These are phyloP conservation scores for Amorphotheca resinae DNA, from an alignment of 495 filamentous ascomycete species.

Conservation along the genomic window DNA sequence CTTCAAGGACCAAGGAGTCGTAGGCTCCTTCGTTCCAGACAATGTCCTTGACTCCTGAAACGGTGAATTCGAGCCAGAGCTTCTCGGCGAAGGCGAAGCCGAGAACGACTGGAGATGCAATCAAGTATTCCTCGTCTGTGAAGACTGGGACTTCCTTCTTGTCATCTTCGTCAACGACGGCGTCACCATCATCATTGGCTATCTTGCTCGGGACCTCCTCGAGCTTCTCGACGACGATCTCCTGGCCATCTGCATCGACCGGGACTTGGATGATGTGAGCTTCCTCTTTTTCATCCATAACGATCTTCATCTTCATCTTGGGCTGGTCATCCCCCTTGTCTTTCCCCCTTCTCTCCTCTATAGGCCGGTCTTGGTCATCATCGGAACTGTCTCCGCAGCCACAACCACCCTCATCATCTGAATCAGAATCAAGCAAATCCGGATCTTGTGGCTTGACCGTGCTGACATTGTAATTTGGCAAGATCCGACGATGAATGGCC, in stretches of 20 bases:
- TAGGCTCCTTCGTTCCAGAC: constrained; percentile 76
- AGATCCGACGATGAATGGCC: constrained; percentile 71
- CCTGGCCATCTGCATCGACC: constrained; percentile 47
- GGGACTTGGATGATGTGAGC: constrained; percentile 47
- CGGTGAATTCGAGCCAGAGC: constrained; percentile 81
- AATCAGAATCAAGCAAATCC: constrained; percentile 51
- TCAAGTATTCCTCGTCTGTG: constrained; percentile 74
- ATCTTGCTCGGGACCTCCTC: constrained; percentile 36
- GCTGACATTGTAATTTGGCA: constrained; percentile 79
- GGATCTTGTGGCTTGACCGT: constrained; percentile 65
- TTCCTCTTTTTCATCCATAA: constrained; percentile 50
- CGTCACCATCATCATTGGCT: constrained; percentile 22
- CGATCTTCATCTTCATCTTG: constrained; percentile 50
- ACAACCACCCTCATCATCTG: constrained; percentile 38
- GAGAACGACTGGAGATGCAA: constrained; percentile 83
- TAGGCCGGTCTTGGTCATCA: constrained; percentile 4
- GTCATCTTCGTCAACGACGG: constrained; percentile 18
- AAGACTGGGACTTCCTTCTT: constrained; percentile 41
- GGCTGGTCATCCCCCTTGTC: constrained; percentile 40
- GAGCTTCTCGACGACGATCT: constrained; percentile 53
- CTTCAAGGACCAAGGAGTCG: constrained; percentile 60
- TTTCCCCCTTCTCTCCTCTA: constrained; percentile 14
- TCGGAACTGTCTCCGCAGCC: constrained; percentile 27
- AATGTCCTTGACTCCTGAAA: constrained; percentile 73
- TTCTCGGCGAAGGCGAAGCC: constrained; percentile 90